Evolutionary conservation across 331 rosid species (phyloP), one percentile per base, ranked within the genome.

Genomic region (Arachis monticola): DNA sequence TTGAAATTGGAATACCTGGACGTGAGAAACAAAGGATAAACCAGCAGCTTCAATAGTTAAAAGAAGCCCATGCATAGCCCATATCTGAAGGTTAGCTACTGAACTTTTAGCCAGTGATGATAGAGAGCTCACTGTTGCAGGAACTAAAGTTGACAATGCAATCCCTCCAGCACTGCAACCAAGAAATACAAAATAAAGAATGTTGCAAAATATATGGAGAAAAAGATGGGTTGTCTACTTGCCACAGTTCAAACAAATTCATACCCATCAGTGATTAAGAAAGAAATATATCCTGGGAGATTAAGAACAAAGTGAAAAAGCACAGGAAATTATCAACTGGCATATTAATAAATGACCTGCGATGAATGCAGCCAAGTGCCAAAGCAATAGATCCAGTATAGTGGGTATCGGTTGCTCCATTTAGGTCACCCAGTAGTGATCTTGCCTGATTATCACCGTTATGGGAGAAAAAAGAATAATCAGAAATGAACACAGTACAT

Each of bases 21-120:
- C 99, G 79, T 94, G 96, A 81, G 97, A 91, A 72, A 94, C 95
- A 86, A 77, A 94, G 74, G 97, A 94, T 85, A 94, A 79, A 57
- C 99, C 99, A 79, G 99, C 99, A 80, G 99, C 99, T 87, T 94
- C 99, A 75, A 91, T 85, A 27, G 99, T 90, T 75, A 94, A 87
- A 83, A 94, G 97, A 66, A 94, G 96, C 51, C 99, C 99, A 81
- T 94, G 99, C 93, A 94, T 88, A 79, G 99, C 84, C 99, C 99
- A 94, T 69, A 87, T 90, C 84, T 90, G 97, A 84, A 94, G 88
- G 82, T 83, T 79, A 75, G 96, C 84, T 72, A 87, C 77, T 51
- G 87, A 82, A 90, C 99, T 92, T 82, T 89, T 92, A 62, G 96
- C 93, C 64, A 94, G 83, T 74, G 84, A 73, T 57, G 97, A 90